phyloP scores from a whole-genome alignment of 495 filamentous ascomycete genomes.

The Neurospora sp. region DNA sequence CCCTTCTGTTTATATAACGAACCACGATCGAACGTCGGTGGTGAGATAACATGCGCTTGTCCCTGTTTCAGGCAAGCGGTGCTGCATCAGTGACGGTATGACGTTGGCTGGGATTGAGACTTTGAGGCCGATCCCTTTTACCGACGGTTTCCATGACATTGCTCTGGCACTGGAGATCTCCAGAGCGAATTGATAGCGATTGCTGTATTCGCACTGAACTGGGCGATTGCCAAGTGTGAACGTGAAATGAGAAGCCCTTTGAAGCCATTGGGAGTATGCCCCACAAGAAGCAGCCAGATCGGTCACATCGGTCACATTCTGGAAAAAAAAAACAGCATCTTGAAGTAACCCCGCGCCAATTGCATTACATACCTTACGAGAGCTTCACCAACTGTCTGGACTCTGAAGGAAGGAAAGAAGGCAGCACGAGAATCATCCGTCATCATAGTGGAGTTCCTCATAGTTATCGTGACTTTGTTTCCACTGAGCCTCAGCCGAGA shows the following conservation, averaged over 20 bases:
- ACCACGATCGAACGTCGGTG: not conserved
- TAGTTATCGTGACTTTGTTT: not conserved
- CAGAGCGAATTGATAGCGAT: not conserved
- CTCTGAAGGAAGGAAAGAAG: not conserved
- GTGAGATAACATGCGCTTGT: not conserved
- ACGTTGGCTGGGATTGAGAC: not conserved
- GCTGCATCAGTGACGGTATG: conserved; percentile 21
- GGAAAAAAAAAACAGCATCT: not conserved
- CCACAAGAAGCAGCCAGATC: not conserved
- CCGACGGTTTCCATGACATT: not conserved
- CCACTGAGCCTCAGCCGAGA: not conserved
- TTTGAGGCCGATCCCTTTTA: not conserved
- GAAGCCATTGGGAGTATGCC: not conserved
- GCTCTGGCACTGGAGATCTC: not conserved
- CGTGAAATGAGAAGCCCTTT: not conserved
- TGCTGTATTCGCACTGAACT: not conserved
- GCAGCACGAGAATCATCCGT: not conserved
- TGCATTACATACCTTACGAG: not conserved
- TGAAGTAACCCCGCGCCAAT: not conserved
- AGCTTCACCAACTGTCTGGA: not conserved
- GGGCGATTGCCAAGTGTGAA: not conserved
- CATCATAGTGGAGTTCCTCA: not conserved
- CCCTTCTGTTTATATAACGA: not conserved
- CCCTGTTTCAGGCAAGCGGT: conserved; percentile 8
- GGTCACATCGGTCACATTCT: not conserved